Conservation (phyloP, 257 asterid genomes). For the Rauvolfia tetraphylla region DNA sequence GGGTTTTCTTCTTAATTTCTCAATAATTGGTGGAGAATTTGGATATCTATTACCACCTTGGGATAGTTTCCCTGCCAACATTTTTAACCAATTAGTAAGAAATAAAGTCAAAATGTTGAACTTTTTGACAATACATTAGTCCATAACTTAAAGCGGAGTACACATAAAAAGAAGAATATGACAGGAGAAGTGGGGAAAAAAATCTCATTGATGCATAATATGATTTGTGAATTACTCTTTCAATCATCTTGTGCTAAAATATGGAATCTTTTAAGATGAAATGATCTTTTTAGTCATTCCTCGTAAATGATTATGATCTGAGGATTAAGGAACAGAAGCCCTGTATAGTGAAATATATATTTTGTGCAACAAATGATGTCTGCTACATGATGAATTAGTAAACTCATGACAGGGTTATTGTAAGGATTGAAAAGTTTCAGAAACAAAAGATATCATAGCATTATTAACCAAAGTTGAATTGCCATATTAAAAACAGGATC, state of each 20-base stretch:
- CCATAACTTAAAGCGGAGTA: not conserved
- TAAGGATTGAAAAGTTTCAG: not conserved
- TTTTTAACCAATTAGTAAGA: constrained; percentile 6
- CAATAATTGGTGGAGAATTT: constrained; percentile 22
- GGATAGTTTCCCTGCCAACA: constrained; percentile 30
- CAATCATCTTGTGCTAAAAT: not conserved
- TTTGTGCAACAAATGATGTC: not conserved
- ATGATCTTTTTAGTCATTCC: not conserved
- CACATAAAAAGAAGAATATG: not conserved
- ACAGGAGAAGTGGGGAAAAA: not conserved
- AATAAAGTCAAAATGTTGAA: not conserved
- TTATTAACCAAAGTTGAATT: not conserved
- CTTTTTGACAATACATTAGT: not conserved
- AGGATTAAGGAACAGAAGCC: not conserved
- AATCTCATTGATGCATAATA: not conserved
- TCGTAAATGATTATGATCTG: not conserved
- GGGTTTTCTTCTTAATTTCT: constrained; percentile 36
- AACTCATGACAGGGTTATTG: not conserved
- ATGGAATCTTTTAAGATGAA: not conserved
- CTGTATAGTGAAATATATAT: not conserved
- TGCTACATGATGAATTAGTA: not conserved
- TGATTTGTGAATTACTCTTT: not conserved
- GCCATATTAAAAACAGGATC: not conserved
- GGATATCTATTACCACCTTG: constrained; percentile 22
- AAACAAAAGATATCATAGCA: not conserved